These are phyloP conservation scores for Tillandsia fasciculata DNA, from an alignment of 176 grass and related monocot species.

Conservation along the genomic window DNA sequence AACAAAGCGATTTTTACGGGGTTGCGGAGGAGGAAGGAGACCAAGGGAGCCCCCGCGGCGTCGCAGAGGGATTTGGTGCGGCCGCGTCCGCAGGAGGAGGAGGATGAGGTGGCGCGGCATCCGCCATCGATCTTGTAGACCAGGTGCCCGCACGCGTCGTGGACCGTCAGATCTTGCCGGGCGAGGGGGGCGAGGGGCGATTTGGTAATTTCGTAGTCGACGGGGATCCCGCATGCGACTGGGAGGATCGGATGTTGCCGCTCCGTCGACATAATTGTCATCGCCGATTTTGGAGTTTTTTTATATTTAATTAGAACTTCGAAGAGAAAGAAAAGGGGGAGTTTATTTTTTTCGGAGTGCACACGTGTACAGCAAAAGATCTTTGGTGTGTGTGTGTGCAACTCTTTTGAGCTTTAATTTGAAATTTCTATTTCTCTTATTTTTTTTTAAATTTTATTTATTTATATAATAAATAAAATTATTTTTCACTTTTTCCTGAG, in stretches of 20 bases:
- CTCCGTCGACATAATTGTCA: not conserved
- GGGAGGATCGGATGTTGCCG: slow-evolving; percentile 1
- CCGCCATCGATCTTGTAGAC: slow-evolving; percentile 22
- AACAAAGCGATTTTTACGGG: not conserved
- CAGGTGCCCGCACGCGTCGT: slow-evolving; percentile 31
- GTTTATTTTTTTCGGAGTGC: too few relatives aligned
- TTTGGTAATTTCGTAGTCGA: slow-evolving; percentile 29
- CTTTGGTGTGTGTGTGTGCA: too few relatives aligned
- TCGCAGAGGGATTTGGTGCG: slow-evolving; percentile 35
- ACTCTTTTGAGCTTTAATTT: too few relatives aligned
- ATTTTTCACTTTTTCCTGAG: too few relatives aligned
- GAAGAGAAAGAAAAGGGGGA: too few relatives aligned
- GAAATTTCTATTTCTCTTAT: too few relatives aligned
- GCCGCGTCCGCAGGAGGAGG: not conserved
- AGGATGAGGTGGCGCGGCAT: not conserved
- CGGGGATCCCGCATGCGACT: slow-evolving; percentile 16
- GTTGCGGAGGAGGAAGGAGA: slow-evolving; percentile 28
- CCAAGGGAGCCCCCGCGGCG: slow-evolving; percentile 26
- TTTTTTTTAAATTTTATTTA: too few relatives aligned
- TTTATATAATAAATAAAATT: too few relatives aligned
- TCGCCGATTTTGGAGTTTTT: too few relatives aligned
- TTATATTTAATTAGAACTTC: too few relatives aligned
- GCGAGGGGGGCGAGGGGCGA: slow-evolving; percentile 19
- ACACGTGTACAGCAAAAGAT: too few relatives aligned
- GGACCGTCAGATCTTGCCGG: slow-evolving; percentile 16